These are phyloP conservation scores for Thermothielavioides terrestris DNA, from an alignment of 495 filamentous ascomycete genomes.

Conservation along the genomic window DNA sequence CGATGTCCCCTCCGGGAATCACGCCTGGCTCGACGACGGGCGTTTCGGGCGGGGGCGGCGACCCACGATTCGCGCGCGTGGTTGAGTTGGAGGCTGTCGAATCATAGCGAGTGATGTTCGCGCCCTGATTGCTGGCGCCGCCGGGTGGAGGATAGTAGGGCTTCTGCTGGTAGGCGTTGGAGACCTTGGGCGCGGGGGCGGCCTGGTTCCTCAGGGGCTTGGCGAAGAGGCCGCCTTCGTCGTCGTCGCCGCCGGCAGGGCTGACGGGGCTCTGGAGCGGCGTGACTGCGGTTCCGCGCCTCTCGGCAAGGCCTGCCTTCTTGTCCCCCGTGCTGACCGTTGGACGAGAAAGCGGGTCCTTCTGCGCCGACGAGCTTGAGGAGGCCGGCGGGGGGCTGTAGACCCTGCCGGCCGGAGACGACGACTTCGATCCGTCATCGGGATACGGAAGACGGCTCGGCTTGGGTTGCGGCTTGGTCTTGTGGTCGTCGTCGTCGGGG, in stretches of 20 bases:
- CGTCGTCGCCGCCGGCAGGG: constrained; percentile 43
- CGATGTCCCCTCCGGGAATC: constrained; percentile 67
- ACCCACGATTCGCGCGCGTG: constrained; percentile 83
- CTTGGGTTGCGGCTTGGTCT: constrained; percentile 25
- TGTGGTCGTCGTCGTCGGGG: constrained; percentile 61
- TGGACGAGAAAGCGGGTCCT: constrained; percentile 36
- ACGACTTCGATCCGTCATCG: constrained; percentile 49
- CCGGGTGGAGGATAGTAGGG: constrained; percentile 42
- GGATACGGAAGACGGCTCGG: constrained; percentile 57
- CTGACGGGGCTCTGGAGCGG: constrained; percentile 65
- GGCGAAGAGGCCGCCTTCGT: constrained; percentile 64
- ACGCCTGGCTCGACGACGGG: constrained; percentile 69
- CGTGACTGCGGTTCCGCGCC: constrained; percentile 65
- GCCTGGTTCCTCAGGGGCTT: constrained; percentile 35
- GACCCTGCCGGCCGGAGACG: constrained; percentile 23
- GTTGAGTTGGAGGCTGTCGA: constrained; percentile 90
- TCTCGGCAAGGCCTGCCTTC: constrained; percentile 54
- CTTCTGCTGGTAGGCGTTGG: constrained; percentile 42
- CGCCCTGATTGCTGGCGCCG: constrained; percentile 23
- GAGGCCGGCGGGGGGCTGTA: constrained; percentile 30
- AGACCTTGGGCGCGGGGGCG: constrained; percentile 28
- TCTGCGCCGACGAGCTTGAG: constrained; percentile 25
- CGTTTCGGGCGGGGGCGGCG: constrained; percentile 91
- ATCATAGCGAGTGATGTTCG: constrained; percentile 64
- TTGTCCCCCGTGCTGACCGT: constrained; percentile 42